These are phyloP conservation scores for Henckelia pumila DNA, from an alignment of 257 asterid genomes.

Conservation along the genomic window DNA sequence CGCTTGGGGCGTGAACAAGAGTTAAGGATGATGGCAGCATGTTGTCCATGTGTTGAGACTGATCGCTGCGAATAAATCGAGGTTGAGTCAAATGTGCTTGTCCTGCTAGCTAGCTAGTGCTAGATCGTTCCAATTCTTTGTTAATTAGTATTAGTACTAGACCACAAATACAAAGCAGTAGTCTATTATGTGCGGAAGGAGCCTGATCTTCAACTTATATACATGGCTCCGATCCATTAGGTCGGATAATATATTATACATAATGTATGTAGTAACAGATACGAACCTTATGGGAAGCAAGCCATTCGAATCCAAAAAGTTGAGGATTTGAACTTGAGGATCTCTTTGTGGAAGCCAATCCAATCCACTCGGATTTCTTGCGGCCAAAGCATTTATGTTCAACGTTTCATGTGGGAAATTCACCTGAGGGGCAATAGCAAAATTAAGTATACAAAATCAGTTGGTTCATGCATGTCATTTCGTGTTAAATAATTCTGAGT, in stretches of 20 bases:
- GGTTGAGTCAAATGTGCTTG: not conserved
- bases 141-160: too few species aligned
- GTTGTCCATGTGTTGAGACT: slow-evolving; percentile 45
- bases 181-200: not conserved
- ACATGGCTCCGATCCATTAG: not conserved
- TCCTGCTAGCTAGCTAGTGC: too few species aligned
- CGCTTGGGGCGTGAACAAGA: slow-evolving; percentile 40
- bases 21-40: slow-evolving; percentile 42
- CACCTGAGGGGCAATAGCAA: slow-evolving; percentile 35
- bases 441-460: not conserved
- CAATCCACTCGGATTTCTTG: slow-evolving; percentile 39
- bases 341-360: slow-evolving; percentile 79
- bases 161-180: too few species aligned
- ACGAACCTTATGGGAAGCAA: slow-evolving; percentile 60
- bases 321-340: slow-evolving; percentile 64
- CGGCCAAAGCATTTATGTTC: slow-evolving; percentile 39
- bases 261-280: not conserved
- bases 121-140: too few species aligned
- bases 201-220: not conserved
- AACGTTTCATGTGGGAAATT: slow-evolving; percentile 37
- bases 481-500: not conserved
- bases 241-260: not conserved
- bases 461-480: not conserved
- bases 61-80: slow-evolving; percentile 41
- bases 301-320: slow-evolving; percentile 68